These are phyloP conservation scores for Celoporthe dispersa DNA, from an alignment of 2,329 filamentous ascomycete genomes.

Conservation along the genomic window DNA sequence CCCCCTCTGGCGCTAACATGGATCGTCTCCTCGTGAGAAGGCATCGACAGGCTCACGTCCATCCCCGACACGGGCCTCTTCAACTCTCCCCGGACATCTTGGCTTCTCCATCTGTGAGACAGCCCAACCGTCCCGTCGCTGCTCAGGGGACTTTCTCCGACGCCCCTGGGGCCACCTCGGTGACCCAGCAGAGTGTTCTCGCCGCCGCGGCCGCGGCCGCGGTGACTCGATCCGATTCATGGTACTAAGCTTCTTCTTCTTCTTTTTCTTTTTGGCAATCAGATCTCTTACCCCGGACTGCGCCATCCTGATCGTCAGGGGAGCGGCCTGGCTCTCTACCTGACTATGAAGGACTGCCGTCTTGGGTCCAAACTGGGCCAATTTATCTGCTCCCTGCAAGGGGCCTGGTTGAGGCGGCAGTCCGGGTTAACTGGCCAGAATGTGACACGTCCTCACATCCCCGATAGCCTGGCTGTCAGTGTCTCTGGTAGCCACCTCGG, in stretches of 20 bases:
- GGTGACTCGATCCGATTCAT: conserved; percentile 11
- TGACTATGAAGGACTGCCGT: conserved; percentile 24
- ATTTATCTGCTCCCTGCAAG: conserved; percentile 11
- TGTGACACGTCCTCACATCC: conserved; percentile 18
- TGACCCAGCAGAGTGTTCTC: conserved; percentile 19
- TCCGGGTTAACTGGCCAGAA: conserved; percentile 17
- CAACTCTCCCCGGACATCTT: conserved; percentile 28
- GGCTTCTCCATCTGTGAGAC: conserved; percentile 28
- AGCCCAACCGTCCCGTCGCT: conserved; percentile 20
- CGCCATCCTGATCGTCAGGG: conserved; percentile 30
- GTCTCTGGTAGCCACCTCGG: conserved; percentile 12
- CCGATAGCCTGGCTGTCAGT: conserved; percentile 12
- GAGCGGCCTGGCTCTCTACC: conserved; percentile 14
- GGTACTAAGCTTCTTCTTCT: conserved; percentile 16
- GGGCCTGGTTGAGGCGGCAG: not conserved
- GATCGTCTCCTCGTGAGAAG: conserved; percentile 29
- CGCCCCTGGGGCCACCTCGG: conserved; percentile 14
- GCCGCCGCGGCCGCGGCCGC: conserved; percentile 9
- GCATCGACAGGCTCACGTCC: conserved; percentile 41
- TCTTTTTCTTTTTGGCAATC: no score
- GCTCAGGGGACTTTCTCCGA: conserved; percentile 14
- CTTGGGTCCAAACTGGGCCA: conserved; percentile 16
- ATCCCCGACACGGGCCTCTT: conserved; percentile 29
- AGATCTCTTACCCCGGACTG: conserved; percentile 29
- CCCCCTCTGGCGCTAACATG: conserved; percentile 34